Evolutionary conservation across 805 yeast species (phyloP).

Genomic region (Yamadazyma kitorensis): DNA sequence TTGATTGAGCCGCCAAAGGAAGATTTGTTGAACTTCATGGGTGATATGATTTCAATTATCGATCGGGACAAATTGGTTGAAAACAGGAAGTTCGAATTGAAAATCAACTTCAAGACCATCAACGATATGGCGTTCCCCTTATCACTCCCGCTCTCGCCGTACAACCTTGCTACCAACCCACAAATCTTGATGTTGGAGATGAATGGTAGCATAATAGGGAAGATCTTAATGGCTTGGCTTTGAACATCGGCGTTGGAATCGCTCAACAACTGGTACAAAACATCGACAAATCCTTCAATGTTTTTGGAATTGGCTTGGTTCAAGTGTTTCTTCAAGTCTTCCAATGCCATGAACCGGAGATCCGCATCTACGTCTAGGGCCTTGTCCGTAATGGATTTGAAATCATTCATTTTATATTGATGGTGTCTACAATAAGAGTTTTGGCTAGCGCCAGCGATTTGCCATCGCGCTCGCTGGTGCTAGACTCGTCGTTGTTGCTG

Average conservation of each 20-base stretch:
- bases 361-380: slow-evolving; percentile 75
- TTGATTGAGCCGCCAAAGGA: too few species aligned
- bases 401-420: slow-evolving; percentile 20
- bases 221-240: slow-evolving; percentile 65
- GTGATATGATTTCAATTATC: slow-evolving; percentile 38
- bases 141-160: slow-evolving; percentile 16
- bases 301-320: slow-evolving; percentile 21
- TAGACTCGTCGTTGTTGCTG: slow-evolving; percentile 3
- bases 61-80: slow-evolving; percentile 19
- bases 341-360: slow-evolving; percentile 79
- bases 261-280: slow-evolving; percentile 43
- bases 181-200: slow-evolving; percentile 29
- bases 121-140: slow-evolving; percentile 38
- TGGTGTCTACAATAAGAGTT: slow-evolving; percentile 9
- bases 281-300: slow-evolving; percentile 35
- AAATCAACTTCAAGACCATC: slow-evolving; percentile 48
- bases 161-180: slow-evolving; percentile 30
- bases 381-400: slow-evolving; percentile 35
- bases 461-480: slow-evolving; percentile 1
- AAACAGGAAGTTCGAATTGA: slow-evolving; percentile 28
- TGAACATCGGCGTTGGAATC: slow-evolving; percentile 74
- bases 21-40: slow-evolving; percentile 32
- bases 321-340: slow-evolving; percentile 57
- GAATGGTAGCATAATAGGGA: slow-evolving; percentile 33
- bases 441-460: neutral